Conservation (phyloP, 768 basidiomycete species). For the Xerocomellus intermedius region DNA sequence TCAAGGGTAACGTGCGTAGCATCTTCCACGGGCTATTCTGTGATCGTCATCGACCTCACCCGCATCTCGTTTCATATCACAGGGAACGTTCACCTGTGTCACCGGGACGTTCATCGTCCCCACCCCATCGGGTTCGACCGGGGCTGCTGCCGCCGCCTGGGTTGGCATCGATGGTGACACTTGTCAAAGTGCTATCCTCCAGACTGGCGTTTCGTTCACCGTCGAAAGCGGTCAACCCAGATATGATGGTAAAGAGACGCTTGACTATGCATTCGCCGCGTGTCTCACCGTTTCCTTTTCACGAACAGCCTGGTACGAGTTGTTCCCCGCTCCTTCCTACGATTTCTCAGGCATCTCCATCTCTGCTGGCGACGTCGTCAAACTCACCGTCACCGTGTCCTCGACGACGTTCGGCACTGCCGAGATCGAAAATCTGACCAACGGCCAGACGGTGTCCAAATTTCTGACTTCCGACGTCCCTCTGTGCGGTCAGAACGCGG, state of each 20-base stretch:
- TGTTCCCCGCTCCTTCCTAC: not conserved
- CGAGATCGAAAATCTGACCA: conserved; percentile 3
- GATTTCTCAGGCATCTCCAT: not conserved
- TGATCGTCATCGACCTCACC: not conserved
- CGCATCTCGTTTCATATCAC: not conserved
- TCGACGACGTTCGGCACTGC: not conserved
- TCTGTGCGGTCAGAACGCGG: conserved; percentile 5
- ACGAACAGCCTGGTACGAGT: conserved; percentile 12
- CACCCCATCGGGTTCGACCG: not conserved
- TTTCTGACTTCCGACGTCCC: not conserved
- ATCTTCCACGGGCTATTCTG: not conserved
- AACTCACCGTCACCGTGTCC: not conserved
- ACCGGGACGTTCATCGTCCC: conserved; percentile 11
- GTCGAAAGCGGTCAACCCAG: not conserved
- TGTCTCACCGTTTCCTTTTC: not conserved
- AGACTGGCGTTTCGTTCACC: conserved; percentile 1
- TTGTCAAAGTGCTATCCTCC: conserved; percentile 1
- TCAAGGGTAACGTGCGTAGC: not conserved
- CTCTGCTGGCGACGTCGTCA: conserved; percentile 9
- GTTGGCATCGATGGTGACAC: conserved; percentile 13
- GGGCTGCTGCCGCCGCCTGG: conserved; percentile 4
- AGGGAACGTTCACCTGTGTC: conserved; percentile 10
- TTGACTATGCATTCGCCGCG: no score
- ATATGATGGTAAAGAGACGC: not conserved
- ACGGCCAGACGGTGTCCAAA: not conserved